Percentiles rank a stretch among this genome's conserved stretches.
phyloP scores from a whole-genome alignment of 768 basidiomycete genomes.

The Mycena rebaudengoi region DNA sequence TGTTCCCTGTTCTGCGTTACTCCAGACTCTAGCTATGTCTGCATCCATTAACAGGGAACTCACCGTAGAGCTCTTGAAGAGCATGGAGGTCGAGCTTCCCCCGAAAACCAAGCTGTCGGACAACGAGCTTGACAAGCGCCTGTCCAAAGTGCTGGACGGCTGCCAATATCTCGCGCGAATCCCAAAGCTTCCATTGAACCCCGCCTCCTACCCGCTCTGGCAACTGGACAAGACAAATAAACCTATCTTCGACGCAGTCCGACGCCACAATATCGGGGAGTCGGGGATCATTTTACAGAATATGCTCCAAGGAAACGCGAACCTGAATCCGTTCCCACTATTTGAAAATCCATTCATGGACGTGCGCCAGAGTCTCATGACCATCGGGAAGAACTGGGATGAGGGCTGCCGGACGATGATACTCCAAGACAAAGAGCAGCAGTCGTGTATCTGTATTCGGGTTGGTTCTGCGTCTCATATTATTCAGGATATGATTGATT shows the following conservation, averaged over 20 bases:
- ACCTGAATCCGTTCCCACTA: constrained; percentile 7
- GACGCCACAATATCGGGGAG: constrained; percentile 10
- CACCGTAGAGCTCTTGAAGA: not conserved
- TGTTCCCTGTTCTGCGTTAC: too few species aligned
- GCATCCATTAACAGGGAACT: too few species aligned
- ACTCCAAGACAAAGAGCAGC: constrained; percentile 7
- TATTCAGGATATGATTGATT: too few species aligned
- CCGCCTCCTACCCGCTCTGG: constrained; percentile 8
- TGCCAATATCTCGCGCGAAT: constrained; percentile 21
- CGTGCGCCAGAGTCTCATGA: constrained; percentile 16
- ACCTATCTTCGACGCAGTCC: constrained; percentile 1
- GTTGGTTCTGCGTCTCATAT: constrained; percentile 1
- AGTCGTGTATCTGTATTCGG: constrained; percentile 13
- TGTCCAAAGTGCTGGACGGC: constrained; percentile 19
- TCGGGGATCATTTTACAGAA: constrained; percentile 3
- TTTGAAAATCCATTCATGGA: constrained; percentile 15
- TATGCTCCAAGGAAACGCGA: not conserved
- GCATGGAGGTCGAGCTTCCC: constrained; percentile 16
- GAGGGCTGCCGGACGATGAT: too few species aligned
- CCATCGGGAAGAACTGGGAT: too few species aligned
- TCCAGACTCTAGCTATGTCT: too few species aligned
- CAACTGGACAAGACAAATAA: not conserved
- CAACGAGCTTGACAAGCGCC: constrained; percentile 20
- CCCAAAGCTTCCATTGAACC: constrained; percentile 8
- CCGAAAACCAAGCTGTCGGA: constrained; percentile 21